Evolutionary conservation across 1,284 basidiomycete species (phyloP).

Genomic region (Pseudozyma thailandica): DNA sequence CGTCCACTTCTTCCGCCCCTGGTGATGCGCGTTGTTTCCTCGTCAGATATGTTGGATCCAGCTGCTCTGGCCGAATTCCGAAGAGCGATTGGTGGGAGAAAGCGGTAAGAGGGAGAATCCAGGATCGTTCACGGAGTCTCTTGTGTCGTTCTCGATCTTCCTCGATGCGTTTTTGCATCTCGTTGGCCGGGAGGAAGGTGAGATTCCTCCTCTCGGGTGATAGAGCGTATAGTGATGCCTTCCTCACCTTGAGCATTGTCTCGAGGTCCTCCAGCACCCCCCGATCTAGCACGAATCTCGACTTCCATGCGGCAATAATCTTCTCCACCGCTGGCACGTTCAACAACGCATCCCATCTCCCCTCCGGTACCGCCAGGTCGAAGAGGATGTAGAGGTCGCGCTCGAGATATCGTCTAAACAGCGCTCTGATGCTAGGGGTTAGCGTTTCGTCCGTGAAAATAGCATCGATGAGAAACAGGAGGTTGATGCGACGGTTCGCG

Average conservation of each 20-base stretch:
- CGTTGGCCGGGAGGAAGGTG: slow-evolving; percentile 73
- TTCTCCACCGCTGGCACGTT: slow-evolving; percentile 32
- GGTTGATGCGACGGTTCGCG: slow-evolving; percentile 89
- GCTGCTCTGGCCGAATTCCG: slow-evolving; percentile 29
- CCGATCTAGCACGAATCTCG: slow-evolving; percentile 14
- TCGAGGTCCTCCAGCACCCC: slow-evolving; percentile 12
- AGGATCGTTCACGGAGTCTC: slow-evolving; percentile 83
- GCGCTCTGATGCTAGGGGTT: slow-evolving; percentile 20
- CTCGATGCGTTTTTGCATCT: slow-evolving; percentile 88
- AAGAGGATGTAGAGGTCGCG: slow-evolving; percentile 35
- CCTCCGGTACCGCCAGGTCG: slow-evolving; percentile 38
- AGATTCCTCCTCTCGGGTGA: slow-evolving; percentile 25
- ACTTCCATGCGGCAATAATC: slow-evolving; percentile 33
- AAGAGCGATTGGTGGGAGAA: slow-evolving; percentile 36
- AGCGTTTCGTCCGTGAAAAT: slow-evolving; percentile 69
- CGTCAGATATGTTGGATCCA: slow-evolving; percentile 30
- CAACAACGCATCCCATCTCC: slow-evolving; percentile 33
- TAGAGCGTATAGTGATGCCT: slow-evolving; percentile 22
- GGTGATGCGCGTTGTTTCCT: slow-evolving; percentile 3
- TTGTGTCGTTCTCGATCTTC: slow-evolving; percentile 95
- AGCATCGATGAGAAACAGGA: slow-evolving; percentile 88
- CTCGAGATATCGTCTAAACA: slow-evolving; percentile 19
- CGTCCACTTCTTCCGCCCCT: slow-evolving; percentile 4
- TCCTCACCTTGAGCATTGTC: slow-evolving; percentile 15
- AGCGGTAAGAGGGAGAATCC: slow-evolving; percentile 81